Percentiles rank a stretch among this genome's conserved stretches.
Conservation (phyloP, 139 green algal species). For the Mychonastes homosphaera region DNA sequence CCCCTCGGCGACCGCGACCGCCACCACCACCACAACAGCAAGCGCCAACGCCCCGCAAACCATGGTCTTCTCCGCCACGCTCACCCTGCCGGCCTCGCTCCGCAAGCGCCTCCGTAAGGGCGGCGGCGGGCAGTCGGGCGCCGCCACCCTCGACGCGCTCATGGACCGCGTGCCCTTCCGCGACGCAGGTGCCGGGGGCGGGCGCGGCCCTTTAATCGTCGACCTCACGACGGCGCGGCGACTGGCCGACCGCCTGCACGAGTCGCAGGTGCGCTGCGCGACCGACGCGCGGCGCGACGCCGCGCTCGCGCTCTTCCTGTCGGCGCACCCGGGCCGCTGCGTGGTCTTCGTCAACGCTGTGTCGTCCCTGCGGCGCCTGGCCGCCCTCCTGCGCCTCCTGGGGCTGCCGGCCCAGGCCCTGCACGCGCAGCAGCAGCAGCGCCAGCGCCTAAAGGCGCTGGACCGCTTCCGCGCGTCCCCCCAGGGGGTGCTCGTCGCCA, state of each 20-base stretch:
- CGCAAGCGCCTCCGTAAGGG: slow-evolving; percentile 55
- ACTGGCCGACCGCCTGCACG: slow-evolving; percentile 17
- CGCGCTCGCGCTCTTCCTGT: slow-evolving; percentile 80
- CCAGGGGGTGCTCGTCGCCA: slow-evolving; percentile 78
- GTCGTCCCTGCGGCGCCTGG: slow-evolving; percentile 49
- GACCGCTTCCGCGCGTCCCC: slow-evolving; percentile 74
- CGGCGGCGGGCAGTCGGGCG: slow-evolving; percentile 47
- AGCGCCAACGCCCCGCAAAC: slow-evolving; percentile 68
- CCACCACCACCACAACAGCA: neutral
- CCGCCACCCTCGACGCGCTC: slow-evolving; percentile 51
- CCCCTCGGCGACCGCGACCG: neutral
- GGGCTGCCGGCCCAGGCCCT: slow-evolving; percentile 54
- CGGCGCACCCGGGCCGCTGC: slow-evolving; percentile 58
- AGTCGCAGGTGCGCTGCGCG: slow-evolving; percentile 20
- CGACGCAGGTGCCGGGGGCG: slow-evolving; percentile 30
- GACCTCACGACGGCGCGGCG: slow-evolving; percentile 37
- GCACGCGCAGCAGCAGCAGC: slow-evolving; percentile 89
- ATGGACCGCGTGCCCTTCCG: slow-evolving; percentile 68
- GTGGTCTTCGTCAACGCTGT: slow-evolving; percentile 89
- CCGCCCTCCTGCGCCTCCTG: slow-evolving; percentile 72
- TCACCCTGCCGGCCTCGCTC: slow-evolving; percentile 73
- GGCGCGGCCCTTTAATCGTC: slow-evolving; percentile 30
- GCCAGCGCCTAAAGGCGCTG: slow-evolving; percentile 82
- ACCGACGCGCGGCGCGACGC: slow-evolving; percentile 61
- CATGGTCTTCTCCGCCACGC: slow-evolving; percentile 92